Conservation (phyloP, 371 early-diverging fungal genomes). For the Syncephalastrum monosporum region DNA sequence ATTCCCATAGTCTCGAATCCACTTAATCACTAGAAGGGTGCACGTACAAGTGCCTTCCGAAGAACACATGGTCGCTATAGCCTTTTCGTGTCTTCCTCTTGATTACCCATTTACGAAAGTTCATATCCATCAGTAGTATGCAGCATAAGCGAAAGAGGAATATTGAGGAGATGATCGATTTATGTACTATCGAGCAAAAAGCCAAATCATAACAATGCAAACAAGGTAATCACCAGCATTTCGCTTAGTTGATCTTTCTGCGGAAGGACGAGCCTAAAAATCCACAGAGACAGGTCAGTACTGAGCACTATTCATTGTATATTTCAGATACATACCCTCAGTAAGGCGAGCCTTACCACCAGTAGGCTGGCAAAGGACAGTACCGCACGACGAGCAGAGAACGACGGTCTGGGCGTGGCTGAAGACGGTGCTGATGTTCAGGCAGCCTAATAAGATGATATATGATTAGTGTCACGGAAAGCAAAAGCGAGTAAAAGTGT, state of each 20-base stretch:
- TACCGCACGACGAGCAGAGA: constrained; percentile 90
- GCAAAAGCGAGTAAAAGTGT: background rate
- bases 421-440: constrained; percentile 95
- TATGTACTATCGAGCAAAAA: too few relatives aligned
- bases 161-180: too few relatives aligned
- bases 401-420: constrained; percentile 98
- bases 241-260: constrained; percentile 42
- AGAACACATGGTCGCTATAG: too few relatives aligned
- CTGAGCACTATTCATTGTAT: background rate
- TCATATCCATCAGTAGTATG: too few relatives aligned
- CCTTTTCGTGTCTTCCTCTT: too few relatives aligned
- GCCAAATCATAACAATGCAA: too few relatives aligned
- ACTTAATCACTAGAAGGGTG: too few relatives aligned
- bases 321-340: constrained; percentile 53
- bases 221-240: constrained; percentile 4
- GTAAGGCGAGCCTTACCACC: constrained; percentile 97
- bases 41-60: too few relatives aligned
- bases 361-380: constrained; percentile 96
- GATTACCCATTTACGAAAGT: too few relatives aligned
- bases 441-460: constrained; percentile 68
- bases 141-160: too few relatives aligned
- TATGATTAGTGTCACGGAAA: background rate
- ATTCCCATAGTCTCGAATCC: too few relatives aligned
- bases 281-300: background rate
- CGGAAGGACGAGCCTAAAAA: constrained; percentile 45